These are phyloP conservation scores for Entophlyctis helioformis DNA, from an alignment of 192 early-diverging fungal genomes.

Conservation along the genomic window DNA sequence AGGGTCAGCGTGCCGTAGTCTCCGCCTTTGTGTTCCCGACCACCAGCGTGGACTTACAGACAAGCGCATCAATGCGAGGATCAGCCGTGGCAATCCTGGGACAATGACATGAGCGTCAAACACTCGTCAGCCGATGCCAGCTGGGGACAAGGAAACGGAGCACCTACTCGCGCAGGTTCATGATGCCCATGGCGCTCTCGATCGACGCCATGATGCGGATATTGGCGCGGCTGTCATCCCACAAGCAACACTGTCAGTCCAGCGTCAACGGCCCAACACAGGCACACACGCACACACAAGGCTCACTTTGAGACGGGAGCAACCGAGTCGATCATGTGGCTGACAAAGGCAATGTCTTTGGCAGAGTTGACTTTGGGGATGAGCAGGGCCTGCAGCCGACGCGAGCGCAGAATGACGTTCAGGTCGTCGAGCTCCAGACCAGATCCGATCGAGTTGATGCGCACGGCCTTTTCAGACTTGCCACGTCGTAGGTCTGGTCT, in stretches of 20 bases:
- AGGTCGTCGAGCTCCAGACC: conserved; percentile 70
- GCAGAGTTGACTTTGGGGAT: conserved; percentile 82
- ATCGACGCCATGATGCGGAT: conserved; percentile 79
- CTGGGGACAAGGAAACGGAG: neutral
- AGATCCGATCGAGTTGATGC: conserved; percentile 71
- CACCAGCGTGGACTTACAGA: conserved; percentile 9
- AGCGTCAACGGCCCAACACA: neutral
- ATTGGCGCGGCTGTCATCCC: conserved; percentile 43
- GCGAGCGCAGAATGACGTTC: conserved; percentile 47
- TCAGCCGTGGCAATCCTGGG: conserved; percentile 66
- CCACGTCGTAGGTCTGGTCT: conserved; percentile 49
- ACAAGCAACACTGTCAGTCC: no score
- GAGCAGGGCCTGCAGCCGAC: conserved; percentile 47
- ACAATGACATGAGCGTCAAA: neutral
- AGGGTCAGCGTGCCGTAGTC: no score
- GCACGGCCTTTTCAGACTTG: conserved; percentile 72
- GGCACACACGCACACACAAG: neutral
- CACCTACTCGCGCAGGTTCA: conserved; percentile 50
- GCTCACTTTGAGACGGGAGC: conserved; percentile 34
- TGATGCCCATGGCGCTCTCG: conserved; percentile 74
- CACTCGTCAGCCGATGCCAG: neutral
- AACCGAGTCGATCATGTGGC: conserved; percentile 55
- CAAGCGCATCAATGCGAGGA: conserved; percentile 64
- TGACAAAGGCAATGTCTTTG: conserved; percentile 64
- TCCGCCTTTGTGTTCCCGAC: no score